phyloP scores from a whole-genome alignment of 2,329 filamentous ascomycete species.

The Beauveria medogensis region DNA sequence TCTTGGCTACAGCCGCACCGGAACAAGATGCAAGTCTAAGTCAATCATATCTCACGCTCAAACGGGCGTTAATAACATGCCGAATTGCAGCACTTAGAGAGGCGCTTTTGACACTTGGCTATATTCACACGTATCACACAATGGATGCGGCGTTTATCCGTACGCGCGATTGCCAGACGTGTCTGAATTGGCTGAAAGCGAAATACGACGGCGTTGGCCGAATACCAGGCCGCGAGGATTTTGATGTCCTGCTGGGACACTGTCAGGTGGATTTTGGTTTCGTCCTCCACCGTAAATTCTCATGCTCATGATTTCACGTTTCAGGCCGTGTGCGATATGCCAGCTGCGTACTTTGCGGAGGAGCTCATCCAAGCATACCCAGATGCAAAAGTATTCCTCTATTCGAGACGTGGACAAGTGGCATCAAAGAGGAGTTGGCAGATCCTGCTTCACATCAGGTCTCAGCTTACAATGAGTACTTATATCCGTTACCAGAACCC shows the following conservation, averaged over 20 bases:
- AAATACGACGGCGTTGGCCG: slow-evolving; percentile 4
- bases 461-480: not conserved
- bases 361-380: slow-evolving; percentile 7
- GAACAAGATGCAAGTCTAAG: slow-evolving; percentile 1
- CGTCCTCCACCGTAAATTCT: not conserved
- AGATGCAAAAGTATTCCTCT: slow-evolving; percentile 7
- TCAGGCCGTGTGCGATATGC: slow-evolving; percentile 2
- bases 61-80: not conserved
- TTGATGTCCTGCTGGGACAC: slow-evolving; percentile 1
- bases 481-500: slow-evolving; percentile 1
- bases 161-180: slow-evolving; percentile 1
- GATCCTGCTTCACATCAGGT: not conserved
- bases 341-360: slow-evolving; percentile 7
- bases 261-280: not conserved
- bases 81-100: slow-evolving; percentile 1
- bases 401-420: slow-evolving; percentile 5
- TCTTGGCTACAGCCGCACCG: slow-evolving; percentile 8
- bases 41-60: not conserved
- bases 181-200: slow-evolving; percentile 1
- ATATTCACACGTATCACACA: slow-evolving; percentile 6
- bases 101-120: slow-evolving; percentile 1
- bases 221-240: slow-evolving; percentile 6
- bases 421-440: not conserved
- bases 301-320: not conserved
- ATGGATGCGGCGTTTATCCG: slow-evolving; percentile 1